Evolutionary conservation across 106 monocot species (phyloP).

Genomic region (Platanthera guangdongensis): DNA sequence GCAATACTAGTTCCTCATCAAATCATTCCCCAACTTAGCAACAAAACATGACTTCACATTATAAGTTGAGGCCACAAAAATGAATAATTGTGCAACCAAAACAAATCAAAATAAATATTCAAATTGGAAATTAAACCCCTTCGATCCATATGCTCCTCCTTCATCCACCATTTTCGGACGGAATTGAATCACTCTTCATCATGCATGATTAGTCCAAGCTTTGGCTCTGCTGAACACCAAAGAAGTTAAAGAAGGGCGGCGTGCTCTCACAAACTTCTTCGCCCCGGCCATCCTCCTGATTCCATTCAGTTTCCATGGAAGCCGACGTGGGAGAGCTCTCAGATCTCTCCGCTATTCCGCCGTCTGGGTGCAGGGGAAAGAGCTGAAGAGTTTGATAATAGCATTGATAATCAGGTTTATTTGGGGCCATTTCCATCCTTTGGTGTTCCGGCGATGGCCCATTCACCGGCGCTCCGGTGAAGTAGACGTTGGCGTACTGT

Average conservation of each 20-base stretch:
- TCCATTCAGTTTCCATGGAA: background rate
- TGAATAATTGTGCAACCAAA: no score
- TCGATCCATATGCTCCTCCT: no score
- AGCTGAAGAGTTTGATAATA: conserved; percentile 50
- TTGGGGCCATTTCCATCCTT: background rate
- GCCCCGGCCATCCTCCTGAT: background rate
- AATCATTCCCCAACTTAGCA: no score
- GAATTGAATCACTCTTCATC: no score
- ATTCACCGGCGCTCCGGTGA: conserved; percentile 7
- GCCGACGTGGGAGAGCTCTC: background rate
- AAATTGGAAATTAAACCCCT: no score
- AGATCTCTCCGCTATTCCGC: background rate
- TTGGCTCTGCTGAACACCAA: background rate
- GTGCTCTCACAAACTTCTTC: background rate
- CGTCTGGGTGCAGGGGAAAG: conserved; percentile 67
- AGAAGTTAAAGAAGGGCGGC: conserved; percentile 3
- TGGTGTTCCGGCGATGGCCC: background rate
- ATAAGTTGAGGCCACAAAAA: no score
- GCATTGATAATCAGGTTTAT: background rate
- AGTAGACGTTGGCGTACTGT: conserved; percentile 12
- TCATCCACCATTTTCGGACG: no score
- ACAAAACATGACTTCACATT: no score
- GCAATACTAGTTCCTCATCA: no score
- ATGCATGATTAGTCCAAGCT: background rate
- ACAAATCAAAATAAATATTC: no score